Evolutionary conservation across 768 basidiomycete genomes (phyloP), one percentile per base, ranked within the genome.

Genomic region (Rhodotorula diobovata): DNA sequence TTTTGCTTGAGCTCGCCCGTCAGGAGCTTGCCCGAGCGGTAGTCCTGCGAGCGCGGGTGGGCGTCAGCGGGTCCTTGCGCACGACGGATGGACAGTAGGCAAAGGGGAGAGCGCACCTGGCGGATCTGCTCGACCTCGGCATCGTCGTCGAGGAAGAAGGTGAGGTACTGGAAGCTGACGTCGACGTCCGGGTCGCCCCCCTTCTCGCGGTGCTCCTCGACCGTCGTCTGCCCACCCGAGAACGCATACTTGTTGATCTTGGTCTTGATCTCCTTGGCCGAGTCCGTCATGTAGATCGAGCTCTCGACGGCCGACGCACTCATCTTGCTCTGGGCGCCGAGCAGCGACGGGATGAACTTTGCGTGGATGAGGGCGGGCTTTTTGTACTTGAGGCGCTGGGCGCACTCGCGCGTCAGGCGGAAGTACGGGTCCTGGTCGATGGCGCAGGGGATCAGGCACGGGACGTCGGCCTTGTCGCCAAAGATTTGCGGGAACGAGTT

Each of bases 401-500:
- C 95, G 56, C 93, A 90, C 81, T 99, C 96, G 55, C 96, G 90
- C 41, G 96, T 97, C 57, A 98, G 85, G 63, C 96, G 93, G 86
- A 99, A 99, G 84, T 99, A 93, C 4, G 91, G 90, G 79, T 93
- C 91, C 79, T 77, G 75, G 81, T 99, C 96, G 80, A 99, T 98
- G 23, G 96, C 96, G 78, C 95, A 98, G 21, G 95, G 95, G 75
- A 99, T 99, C 41, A 99, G 84, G 79, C 88, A 91, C 4, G 95
- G 95, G 60, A 97, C 86, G 80, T 91, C 89, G 67, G 87, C 86
- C 51, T 82, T 83, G 11, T 86, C 84, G 63, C 93, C 94, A 77
- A 93, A 99, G 74, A 99, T 98, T 71, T 99, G 92, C 30, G 96
- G 94, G 84, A 98, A 99, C 21, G 94, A 96, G 81, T 93, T 95